Percentiles rank a stretch among this genome's conserved stretches.
These are phyloP conservation scores for Pelargonium nanum DNA, from an alignment of 345 rosid genomes.

Conservation along the genomic window DNA sequence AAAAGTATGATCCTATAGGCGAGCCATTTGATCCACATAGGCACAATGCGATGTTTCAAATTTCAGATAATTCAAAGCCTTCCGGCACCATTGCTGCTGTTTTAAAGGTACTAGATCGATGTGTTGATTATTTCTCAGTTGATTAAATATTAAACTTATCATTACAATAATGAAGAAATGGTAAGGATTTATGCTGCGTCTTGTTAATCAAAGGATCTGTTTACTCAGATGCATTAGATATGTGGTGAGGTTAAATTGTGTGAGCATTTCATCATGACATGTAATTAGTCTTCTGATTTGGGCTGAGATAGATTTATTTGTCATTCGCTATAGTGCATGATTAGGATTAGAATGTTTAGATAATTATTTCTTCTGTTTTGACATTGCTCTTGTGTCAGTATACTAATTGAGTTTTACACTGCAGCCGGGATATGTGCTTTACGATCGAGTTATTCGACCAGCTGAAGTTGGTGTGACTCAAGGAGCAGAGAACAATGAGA, in stretches of 20 bases:
- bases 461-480: conserved; percentile 92
- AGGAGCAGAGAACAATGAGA: conserved; percentile 26
- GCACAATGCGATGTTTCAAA: conserved; percentile 74
- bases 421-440: conserved; percentile 74
- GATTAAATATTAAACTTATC: neutral
- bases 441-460: conserved; percentile 78
- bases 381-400: too few relatives aligned
- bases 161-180: neutral
- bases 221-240: neutral
- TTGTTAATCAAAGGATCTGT: too few relatives aligned
- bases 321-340: neutral
- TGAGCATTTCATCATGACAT: neutral
- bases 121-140: neutral
- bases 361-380: neutral
- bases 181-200: too few relatives aligned
- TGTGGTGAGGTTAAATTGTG: neutral
- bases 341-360: neutral
- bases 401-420: neutral
- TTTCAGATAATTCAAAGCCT: conserved; percentile 78
- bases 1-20: conserved; percentile 60
- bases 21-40: conserved; percentile 87
- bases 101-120: conserved; percentile 46
- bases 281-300: too few relatives aligned
- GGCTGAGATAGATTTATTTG: too few relatives aligned
- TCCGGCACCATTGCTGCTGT: conserved; percentile 73